Percentiles rank a stretch among this genome's conserved stretches.
Conservation (phyloP, 352 stramenopile genomes). For the Blastocystis hominis region DNA sequence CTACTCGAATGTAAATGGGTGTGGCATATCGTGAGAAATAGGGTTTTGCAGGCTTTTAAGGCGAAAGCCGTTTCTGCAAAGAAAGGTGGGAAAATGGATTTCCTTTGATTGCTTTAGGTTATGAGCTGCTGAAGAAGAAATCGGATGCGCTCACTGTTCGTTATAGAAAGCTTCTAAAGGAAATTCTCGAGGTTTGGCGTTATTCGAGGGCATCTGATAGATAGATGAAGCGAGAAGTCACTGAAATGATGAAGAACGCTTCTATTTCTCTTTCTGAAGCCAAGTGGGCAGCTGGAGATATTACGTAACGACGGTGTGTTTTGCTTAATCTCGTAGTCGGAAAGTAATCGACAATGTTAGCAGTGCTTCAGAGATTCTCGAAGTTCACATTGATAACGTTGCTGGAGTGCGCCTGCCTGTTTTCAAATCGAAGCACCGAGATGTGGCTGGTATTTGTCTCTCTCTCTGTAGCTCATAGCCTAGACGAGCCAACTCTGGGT, state of each 20-base stretch:
- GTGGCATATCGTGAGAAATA: slow-evolving; percentile 57
- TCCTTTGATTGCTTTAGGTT: slow-evolving; percentile 62
- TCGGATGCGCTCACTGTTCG: slow-evolving; percentile 93
- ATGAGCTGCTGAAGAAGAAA: slow-evolving; percentile 90
- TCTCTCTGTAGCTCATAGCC: background rate
- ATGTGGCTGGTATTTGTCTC: background rate
- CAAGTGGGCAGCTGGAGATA: slow-evolving; percentile 93
- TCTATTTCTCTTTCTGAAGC: slow-evolving; percentile 91
- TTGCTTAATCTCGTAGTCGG: slow-evolving; percentile 49
- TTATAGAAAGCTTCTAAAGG: slow-evolving; percentile 77
- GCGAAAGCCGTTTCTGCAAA: slow-evolving; percentile 72
- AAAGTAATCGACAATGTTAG: slow-evolving; percentile 87
- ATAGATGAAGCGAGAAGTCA: slow-evolving; percentile 67
- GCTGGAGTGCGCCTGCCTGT: slow-evolving; percentile 95
- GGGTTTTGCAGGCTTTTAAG: slow-evolving; percentile 75
- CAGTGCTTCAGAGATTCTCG: slow-evolving; percentile 83
- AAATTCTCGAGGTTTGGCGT: slow-evolving; percentile 69
- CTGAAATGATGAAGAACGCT: slow-evolving; percentile 61
- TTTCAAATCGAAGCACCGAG: slow-evolving; percentile 72
- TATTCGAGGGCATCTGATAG: background rate
- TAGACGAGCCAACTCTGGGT: slow-evolving; percentile 84
- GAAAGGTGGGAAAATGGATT: slow-evolving; percentile 66
- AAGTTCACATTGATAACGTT: slow-evolving; percentile 95
- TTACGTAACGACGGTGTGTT: slow-evolving; percentile 69
- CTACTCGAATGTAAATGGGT: slow-evolving; percentile 55